Evolutionary conservation across 257 asterid species (phyloP).

Genomic region (Solanum sitiens): DNA sequence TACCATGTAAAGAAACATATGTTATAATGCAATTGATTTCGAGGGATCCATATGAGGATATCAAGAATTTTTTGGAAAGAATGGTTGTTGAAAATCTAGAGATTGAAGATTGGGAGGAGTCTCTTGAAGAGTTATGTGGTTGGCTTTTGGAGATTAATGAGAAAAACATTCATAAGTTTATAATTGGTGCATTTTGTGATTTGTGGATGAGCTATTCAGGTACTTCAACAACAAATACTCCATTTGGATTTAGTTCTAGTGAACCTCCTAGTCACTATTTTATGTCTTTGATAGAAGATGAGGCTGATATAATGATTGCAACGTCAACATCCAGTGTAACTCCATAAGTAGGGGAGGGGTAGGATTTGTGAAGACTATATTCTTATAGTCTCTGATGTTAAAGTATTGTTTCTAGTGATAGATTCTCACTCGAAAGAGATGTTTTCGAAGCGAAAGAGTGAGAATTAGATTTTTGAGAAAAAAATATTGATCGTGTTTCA

Average conservation of each 20-base stretch:
- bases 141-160: slow-evolving; percentile 36
- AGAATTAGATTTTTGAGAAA: no score
- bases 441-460: not conserved
- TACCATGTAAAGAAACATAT: not conserved
- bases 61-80: slow-evolving; percentile 49
- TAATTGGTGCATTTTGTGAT: slow-evolving; percentile 47
- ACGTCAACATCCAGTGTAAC: not conserved
- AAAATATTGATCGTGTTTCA: not conserved
- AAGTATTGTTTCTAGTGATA: not conserved
- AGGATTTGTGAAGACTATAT: not conserved
- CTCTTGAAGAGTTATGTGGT: slow-evolving; percentile 27
- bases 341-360: not conserved
- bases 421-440: not conserved
- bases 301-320: not conserved
- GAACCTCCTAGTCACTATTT: slow-evolving; percentile 20
- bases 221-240: slow-evolving; percentile 9
- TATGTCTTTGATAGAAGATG: slow-evolving; percentile 8
- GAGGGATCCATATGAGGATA: not conserved
- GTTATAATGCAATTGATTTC: not conserved
- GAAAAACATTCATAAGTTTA: slow-evolving; percentile 29
- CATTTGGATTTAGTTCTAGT: slow-evolving; percentile 24
- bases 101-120: slow-evolving; percentile 25
- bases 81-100: slow-evolving; percentile 40
- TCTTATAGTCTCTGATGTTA: not conserved
- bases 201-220: slow-evolving; percentile 18